Base-by-base conservation (phyloP, 1,284 basidiomycete species). In the Cystobasidium pallidum region DNA sequence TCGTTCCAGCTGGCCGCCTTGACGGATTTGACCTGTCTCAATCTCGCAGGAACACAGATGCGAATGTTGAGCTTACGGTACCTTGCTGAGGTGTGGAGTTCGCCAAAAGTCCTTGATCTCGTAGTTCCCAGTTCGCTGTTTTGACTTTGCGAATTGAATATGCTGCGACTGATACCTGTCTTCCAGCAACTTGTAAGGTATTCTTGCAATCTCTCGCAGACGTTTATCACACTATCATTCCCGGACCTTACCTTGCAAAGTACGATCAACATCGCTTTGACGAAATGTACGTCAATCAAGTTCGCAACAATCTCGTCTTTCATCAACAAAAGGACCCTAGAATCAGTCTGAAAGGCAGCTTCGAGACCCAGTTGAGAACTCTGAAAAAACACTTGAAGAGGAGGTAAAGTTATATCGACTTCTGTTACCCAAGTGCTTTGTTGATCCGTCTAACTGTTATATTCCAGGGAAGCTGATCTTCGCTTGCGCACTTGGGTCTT, bases 321-420 rank as follows among this genome's bases (percentile, higher is more conserved):
- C 68, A 71, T 32, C 45, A 45, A 24, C 59, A 43, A 26, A 64
- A 54, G 41, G 68, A 71, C 26, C 30, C 30, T 0, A 71, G 24
- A 15, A 55, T 71, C 51, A 71, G 59, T 17, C 24, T 71, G 15
- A 71, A 71, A 61, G 68, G 68, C 1, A 32, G 39, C 30, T 13
- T 45, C 17, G 34, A 7, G 8, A 49, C 47, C 24, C 58, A 63
- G 24, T n/a, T 59, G 19, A 43, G 32, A 26, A 39, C 26, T 6
- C 26, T 71, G n/a, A 71, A 71, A 26, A 71, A 64, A 32, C 68
- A 63, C 36, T 32, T 71, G 17, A 71, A 55, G 61, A 26, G 49
- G 32, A 71, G 68, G 68, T 71, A 24, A 61, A 24, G 36, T n/a
- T n/a, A n/a, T n/a, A n/a, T n/a, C n/a, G n/a, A 11, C 41, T 17